phyloP scores from a whole-genome alignment of 345 rosid species.

The Hibiscus mutabilis region DNA sequence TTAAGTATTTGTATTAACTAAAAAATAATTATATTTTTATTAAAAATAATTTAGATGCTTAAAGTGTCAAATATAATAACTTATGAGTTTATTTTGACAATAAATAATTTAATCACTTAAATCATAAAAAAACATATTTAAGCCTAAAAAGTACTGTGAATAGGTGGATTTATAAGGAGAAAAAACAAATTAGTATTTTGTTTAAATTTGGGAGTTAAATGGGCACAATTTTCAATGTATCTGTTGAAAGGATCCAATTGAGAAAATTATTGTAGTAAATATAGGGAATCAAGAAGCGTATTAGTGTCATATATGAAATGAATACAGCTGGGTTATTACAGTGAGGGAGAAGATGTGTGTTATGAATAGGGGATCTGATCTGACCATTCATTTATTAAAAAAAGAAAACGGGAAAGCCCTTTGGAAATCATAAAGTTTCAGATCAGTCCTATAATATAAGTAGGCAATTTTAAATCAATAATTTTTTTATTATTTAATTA shows the following conservation, averaged over 20 bases:
- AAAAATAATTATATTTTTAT: no score
- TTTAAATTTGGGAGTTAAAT: not conserved
- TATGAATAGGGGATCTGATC: not conserved
- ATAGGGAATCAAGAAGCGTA: not conserved
- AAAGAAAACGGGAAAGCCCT: not conserved
- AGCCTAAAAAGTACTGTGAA: no score
- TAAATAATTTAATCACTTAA: no score
- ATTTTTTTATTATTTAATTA: no score
- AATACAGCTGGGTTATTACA: conserved; percentile 20
- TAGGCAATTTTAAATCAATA: no score
- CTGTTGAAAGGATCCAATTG: not conserved
- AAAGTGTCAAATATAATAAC: no score
- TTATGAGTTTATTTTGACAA: no score
- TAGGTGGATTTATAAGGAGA: no score
- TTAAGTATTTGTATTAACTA: no score
- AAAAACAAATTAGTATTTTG: not conserved
- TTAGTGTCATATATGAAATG: conserved; percentile 9
- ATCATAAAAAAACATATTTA: no score
- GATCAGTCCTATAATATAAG: conserved; percentile 11
- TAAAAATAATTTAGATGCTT: no score
- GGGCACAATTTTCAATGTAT: conserved; percentile 20
- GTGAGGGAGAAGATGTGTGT: not conserved
- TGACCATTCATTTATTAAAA: conserved; percentile 17
- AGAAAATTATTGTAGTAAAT: not conserved
- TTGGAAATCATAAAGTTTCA: conserved; percentile 24